Base-by-base conservation (phyloP, 345 rosid species). In the Moricandia moricandioides region DNA sequence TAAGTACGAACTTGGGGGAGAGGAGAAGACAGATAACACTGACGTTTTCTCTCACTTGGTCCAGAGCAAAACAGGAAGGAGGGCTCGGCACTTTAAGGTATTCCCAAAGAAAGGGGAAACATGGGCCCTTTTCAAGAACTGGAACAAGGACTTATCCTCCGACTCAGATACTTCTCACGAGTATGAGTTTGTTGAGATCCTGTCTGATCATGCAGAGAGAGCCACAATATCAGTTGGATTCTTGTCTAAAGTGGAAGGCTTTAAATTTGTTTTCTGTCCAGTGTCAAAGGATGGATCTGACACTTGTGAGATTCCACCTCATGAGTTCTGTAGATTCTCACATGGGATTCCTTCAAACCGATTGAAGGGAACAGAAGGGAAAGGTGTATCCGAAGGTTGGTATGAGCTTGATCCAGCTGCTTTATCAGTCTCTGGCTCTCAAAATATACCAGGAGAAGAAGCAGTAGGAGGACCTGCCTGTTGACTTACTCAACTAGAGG, bases 351-450 rank as follows among this genome's bases (percentile, higher is more conserved):
- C 97, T 1, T 88, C 92, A 0, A 74, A 69, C 75, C 80, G 73
- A 79, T 82, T 92, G 91, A 82, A 83, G 4, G 97, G 97, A 58
- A 77, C 65, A 35, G 99, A 95, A 86, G 72, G 89, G 58, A 68
- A 64, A 67, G 93, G 86, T 61, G 86, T 89, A 21, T 90, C 81
- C 3, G 77, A 62, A 21, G 97, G 90, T 29, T 90, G 96, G 70
- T 85, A 81, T 72, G 99, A 95, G 84, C 84, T 92, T 6, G 97
- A 95, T 81, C 87, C 97, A 47, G 93, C 88, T 62, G 75, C 93
- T 75, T 73, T 93, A 73, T 97, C 91, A 40, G 70, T 12, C 45
- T 64, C 84, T 40, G 62, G 56, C 47, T 27, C 72, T 17, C 68
- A 58, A 49, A 65, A 27, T 11, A 33, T 8, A 58, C 34, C 69